A percentile compares a stretch with the other conserved stretches of the same genome.
Evolutionary conservation across 2,329 filamentous ascomycete genomes (phyloP).

Genomic region (Teratosphaeria pseudoeucalypti): DNA sequence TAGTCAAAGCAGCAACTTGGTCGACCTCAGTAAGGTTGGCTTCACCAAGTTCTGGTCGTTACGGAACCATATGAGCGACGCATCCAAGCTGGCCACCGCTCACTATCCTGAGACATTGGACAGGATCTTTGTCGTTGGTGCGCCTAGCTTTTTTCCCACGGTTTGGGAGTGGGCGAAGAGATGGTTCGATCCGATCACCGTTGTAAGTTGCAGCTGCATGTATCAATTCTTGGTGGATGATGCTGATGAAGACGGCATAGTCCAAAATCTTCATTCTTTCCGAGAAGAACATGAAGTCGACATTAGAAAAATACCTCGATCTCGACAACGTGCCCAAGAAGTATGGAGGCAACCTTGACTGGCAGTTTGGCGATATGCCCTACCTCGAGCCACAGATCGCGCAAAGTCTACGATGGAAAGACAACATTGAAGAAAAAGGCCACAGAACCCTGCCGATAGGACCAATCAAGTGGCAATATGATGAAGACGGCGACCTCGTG

Average conservation of each 20-base stretch:
- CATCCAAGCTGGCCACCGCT: conserved; percentile 75
- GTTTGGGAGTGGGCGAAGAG: conserved; percentile 93
- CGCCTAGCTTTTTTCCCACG: conserved; percentile 81
- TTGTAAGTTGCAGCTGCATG: conserved; percentile 27
- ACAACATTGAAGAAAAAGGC: conserved; percentile 15
- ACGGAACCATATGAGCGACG: conserved; percentile 87
- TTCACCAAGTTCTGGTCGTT: conserved; percentile 94
- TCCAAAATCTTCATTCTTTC: conserved; percentile 92
- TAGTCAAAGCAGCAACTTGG: conserved; percentile 81
- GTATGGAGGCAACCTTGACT: conserved; percentile 82
- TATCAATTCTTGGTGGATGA: background rate
- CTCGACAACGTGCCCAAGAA: conserved; percentile 72
- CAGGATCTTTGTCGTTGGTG: conserved; percentile 77
- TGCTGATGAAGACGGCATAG: conserved; percentile 1
- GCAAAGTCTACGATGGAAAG: conserved; percentile 32
- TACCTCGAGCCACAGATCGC: conserved; percentile 51
- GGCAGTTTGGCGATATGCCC: conserved; percentile 65
- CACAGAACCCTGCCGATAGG: conserved; percentile 36
- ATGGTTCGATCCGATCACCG: conserved; percentile 84
- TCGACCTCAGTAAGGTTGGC: conserved; percentile 80
- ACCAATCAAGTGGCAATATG: conserved; percentile 36
- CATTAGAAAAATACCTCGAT: conserved; percentile 73
- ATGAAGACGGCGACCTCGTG: conserved; percentile 32
- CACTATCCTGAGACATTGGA: conserved; percentile 94
- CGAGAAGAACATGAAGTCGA: conserved; percentile 60